These are phyloP conservation scores for Saturnispora sanitii DNA, from an alignment of 805 yeast species.

Conservation along the genomic window DNA sequence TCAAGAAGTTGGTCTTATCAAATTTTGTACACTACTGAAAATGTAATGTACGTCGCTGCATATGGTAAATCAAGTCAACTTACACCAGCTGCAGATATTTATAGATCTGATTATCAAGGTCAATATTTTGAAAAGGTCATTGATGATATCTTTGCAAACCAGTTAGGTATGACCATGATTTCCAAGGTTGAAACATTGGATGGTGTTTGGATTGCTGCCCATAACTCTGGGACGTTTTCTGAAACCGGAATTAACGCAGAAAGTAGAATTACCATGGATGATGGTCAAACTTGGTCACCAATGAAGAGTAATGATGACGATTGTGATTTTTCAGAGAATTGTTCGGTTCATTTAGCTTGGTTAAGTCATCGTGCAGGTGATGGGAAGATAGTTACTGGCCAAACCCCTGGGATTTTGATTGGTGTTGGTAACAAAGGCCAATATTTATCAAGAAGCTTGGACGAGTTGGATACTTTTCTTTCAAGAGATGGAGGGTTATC, in stretches of 20 bases:
- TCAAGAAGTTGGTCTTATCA: slow-evolving; percentile 29
- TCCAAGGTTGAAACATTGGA: slow-evolving; percentile 43
- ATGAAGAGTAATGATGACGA: slow-evolving; percentile 36
- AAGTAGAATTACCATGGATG: slow-evolving; percentile 38
- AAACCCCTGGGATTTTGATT: slow-evolving; percentile 43
- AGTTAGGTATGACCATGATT: slow-evolving; percentile 31
- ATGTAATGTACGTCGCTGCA: slow-evolving; percentile 34
- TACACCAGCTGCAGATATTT: slow-evolving; percentile 28
- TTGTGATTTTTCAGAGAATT: slow-evolving; percentile 36
- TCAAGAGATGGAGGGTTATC: slow-evolving; percentile 72
- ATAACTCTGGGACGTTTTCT: slow-evolving; percentile 15
- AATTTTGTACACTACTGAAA: slow-evolving; percentile 32
- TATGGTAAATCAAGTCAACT: slow-evolving; percentile 18
- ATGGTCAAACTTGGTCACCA: slow-evolving; percentile 45
- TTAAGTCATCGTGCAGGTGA: slow-evolving; percentile 30
- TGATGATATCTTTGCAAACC: slow-evolving; percentile 30
- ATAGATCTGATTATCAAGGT: slow-evolving; percentile 52
- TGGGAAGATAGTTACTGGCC: slow-evolving; percentile 36
- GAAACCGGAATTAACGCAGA: slow-evolving; percentile 13
- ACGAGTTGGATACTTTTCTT: slow-evolving; percentile 37
- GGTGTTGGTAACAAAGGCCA: slow-evolving; percentile 84
- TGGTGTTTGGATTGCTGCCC: slow-evolving; percentile 49
- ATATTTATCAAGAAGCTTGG: slow-evolving; percentile 26
- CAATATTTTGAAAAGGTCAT: slow-evolving; percentile 37
- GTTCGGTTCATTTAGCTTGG: slow-evolving; percentile 37